Percentiles rank a stretch among this genome's conserved stretches.
These are phyloP conservation scores for Fusarium sp. DNA, from an alignment of 2,329 filamentous ascomycete species.

Conservation along the genomic window DNA sequence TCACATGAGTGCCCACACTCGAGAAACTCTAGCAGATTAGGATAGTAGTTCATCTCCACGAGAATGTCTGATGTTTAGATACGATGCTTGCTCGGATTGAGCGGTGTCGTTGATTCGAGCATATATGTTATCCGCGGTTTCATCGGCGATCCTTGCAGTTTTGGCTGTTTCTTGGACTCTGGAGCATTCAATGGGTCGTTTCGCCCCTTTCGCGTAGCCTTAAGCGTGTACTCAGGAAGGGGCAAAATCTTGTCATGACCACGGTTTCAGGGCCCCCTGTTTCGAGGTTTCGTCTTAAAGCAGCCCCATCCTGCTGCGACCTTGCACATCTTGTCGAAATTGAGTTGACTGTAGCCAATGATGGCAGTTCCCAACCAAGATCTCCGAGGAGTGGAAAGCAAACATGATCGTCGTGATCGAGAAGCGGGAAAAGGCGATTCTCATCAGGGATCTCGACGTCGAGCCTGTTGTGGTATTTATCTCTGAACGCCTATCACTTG, in stretches of 20 bases:
- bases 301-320: slow-evolving; percentile 10
- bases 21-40: not conserved
- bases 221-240: not conserved
- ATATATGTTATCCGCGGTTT: slow-evolving; percentile 7
- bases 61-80: not conserved
- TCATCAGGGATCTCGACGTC: slow-evolving; percentile 4
- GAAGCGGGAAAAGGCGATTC: not conserved
- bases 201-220: slow-evolving; percentile 28
- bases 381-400: not conserved
- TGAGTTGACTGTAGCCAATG: slow-evolving; percentile 2
- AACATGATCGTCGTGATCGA: slow-evolving; percentile 9
- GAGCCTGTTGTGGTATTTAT: not conserved
- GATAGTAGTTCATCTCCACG: not conserved
- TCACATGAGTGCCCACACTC: not conserved
- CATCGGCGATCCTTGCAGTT: not conserved
- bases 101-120: not conserved
- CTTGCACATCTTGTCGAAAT: slow-evolving; percentile 3
- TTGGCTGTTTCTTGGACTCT: slow-evolving; percentile 6
- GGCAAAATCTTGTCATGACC: slow-evolving; percentile 10
- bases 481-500: slow-evolving; percentile 5
- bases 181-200: not conserved
- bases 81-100: not conserved
- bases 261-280: slow-evolving; percentile 36
- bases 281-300: slow-evolving; percentile 33
- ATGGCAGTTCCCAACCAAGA: not conserved